Evolutionary conservation across 768 basidiomycete genomes (phyloP).

Genomic region (Steccherinum ochraceum): DNA sequence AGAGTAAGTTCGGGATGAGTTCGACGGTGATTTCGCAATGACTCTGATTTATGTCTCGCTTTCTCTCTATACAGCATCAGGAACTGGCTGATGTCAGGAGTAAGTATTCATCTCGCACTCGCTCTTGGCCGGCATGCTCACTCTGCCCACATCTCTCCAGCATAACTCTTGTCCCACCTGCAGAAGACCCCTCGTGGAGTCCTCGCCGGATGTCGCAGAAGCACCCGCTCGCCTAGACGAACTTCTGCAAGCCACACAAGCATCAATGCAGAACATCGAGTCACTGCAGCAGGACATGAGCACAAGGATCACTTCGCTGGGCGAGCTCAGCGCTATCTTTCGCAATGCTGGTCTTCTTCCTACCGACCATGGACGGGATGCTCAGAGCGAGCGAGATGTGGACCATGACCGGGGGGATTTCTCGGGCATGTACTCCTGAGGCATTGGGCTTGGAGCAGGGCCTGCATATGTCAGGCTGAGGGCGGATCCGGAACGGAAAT

Average conservation of each 20-base stretch:
- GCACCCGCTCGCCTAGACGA: neutral
- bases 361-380: no score
- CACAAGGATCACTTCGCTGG: no score
- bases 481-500: no score
- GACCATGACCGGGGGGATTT: neutral
- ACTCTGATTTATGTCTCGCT: neutral
- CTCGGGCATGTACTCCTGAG: neutral
- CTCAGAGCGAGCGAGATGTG: neutral
- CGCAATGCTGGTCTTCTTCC: no score
- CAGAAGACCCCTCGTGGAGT: neutral
- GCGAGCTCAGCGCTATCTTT: no score
- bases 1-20: slow-evolving; percentile 55
- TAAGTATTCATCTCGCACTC: no score
- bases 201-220: neutral
- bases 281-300: neutral
- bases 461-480: no score
- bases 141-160: no score
- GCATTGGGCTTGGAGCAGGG: no score
- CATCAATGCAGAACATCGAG: neutral
- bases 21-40: neutral
- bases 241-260: neutral
- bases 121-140: no score
- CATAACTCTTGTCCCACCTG: neutral
- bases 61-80: neutral
- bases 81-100: neutral